A percentile compares a stretch with the other conserved stretches of the same genome.
Conservation (phyloP, 768 basidiomycete species). For the Phanerodontia chrysosporium region DNA sequence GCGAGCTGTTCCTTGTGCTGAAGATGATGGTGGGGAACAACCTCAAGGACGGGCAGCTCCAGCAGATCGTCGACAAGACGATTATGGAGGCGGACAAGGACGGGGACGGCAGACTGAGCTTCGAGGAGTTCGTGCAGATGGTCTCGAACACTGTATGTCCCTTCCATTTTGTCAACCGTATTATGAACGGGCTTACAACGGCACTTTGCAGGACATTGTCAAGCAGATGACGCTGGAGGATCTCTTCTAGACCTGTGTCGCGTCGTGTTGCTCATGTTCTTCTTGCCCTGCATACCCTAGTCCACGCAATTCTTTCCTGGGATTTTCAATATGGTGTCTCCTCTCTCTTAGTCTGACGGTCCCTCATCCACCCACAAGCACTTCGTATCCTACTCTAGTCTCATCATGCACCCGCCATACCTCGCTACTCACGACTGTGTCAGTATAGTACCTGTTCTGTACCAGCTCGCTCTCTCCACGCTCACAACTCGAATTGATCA, state of each 20-base stretch:
- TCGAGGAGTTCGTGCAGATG: slow-evolving; percentile 95
- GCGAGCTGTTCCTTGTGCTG: slow-evolving; percentile 94
- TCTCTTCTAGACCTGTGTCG: slow-evolving; percentile 53
- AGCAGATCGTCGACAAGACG: slow-evolving; percentile 99
- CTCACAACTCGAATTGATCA: neutral
- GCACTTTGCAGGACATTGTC: slow-evolving; percentile 77
- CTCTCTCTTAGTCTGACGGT: neutral
- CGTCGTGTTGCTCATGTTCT: neutral
- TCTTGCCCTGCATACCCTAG: slow-evolving; percentile 1
- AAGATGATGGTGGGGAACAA: slow-evolving; percentile 99
- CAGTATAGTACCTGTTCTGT: neutral
- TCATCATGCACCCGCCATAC: neutral
- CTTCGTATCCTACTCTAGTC: neutral
- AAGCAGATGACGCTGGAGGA: slow-evolving; percentile 99
- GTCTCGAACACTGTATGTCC: slow-evolving; percentile 87
- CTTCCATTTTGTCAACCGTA: too few relatives aligned
- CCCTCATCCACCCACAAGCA: neutral
- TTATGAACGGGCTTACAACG: neutral
- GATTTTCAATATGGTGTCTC: neutral
- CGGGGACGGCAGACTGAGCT: slow-evolving; percentile 94
- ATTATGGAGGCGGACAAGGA: slow-evolving; percentile 99
- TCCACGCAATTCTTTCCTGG: neutral
- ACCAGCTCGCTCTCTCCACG: neutral
- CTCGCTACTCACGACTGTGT: neutral
- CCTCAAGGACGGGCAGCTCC: slow-evolving; percentile 97